Evolutionary conservation across 78 protist genomes (phyloP).

Genomic region (Emiliania huxleyi): DNA sequence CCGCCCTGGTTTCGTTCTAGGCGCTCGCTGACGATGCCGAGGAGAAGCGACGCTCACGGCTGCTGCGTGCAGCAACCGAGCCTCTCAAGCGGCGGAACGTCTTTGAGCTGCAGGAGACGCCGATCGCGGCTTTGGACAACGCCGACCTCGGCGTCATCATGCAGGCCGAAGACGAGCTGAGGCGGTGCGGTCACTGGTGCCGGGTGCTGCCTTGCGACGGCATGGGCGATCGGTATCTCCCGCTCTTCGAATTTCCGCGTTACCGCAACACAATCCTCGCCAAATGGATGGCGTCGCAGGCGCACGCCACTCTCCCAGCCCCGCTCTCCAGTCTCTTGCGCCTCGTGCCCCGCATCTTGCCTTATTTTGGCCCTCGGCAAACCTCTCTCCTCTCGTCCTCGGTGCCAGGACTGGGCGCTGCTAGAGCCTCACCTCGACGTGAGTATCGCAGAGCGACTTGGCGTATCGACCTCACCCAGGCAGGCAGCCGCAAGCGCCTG

Average conservation of each 20-base stretch:
- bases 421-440: too few relatives aligned
- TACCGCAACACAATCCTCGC: neutral
- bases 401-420: too few relatives aligned
- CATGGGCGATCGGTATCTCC: neutral
- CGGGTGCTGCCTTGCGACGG: neutral
- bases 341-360: too few relatives aligned
- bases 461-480: too few relatives aligned
- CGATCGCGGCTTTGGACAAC: neutral
- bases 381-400: too few relatives aligned
- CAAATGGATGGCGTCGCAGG: constrained; percentile 10
- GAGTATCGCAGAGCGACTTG: too few relatives aligned
- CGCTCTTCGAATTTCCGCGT: neutral
- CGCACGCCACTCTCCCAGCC: too few relatives aligned
- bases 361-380: too few relatives aligned
- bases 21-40: neutral
- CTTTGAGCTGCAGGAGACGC: neutral
- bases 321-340: too few relatives aligned
- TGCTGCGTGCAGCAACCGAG: neutral
- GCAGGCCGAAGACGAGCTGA: neutral
- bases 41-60: neutral
- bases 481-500: too few relatives aligned
- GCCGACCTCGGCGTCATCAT: neutral
- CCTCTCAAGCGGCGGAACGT: neutral
- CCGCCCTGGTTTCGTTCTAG: too few relatives aligned
- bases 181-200: neutral